phyloP scores from a whole-genome alignment of 306 rosid genomes.

The Hippophae gyantsensis region DNA sequence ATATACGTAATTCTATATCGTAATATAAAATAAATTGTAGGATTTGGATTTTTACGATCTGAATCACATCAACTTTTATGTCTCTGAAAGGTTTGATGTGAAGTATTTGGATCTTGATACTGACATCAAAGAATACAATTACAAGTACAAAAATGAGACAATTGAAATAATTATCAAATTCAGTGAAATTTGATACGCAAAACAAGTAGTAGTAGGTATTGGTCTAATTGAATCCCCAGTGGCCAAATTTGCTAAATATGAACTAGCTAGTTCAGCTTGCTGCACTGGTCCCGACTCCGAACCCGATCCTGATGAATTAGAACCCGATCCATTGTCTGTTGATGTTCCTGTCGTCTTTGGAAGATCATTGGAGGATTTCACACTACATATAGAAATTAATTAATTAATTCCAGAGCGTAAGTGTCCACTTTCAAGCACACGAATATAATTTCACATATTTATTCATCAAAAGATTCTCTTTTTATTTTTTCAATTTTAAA shows the following conservation, averaged over 20 bases:
- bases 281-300: constrained; percentile 27
- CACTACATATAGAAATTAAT: constrained; percentile 17
- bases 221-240: constrained; percentile 29
- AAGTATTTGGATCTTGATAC: neutral
- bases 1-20: neutral
- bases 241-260: constrained; percentile 67
- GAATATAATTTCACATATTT: neutral
- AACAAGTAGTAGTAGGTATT: neutral
- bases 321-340: neutral
- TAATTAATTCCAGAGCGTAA: neutral
- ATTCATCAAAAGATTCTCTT: neutral
- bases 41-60: constrained; percentile 17
- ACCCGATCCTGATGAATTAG: neutral
- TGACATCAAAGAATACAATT: neutral
- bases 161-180: constrained; percentile 20
- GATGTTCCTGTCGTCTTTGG: constrained; percentile 2
- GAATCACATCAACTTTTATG: neutral
- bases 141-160: constrained; percentile 23
- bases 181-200: constrained; percentile 12
- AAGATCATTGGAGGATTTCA: constrained; percentile 39
- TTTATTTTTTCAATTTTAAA: too few species aligned
- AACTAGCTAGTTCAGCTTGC: constrained; percentile 32
- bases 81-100: too few species aligned
- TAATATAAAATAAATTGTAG: constrained; percentile 6
- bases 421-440: neutral